phyloP scores from a whole-genome alignment of 1,139 yeast species.

The Protomyces arabidopsidicola region DNA sequence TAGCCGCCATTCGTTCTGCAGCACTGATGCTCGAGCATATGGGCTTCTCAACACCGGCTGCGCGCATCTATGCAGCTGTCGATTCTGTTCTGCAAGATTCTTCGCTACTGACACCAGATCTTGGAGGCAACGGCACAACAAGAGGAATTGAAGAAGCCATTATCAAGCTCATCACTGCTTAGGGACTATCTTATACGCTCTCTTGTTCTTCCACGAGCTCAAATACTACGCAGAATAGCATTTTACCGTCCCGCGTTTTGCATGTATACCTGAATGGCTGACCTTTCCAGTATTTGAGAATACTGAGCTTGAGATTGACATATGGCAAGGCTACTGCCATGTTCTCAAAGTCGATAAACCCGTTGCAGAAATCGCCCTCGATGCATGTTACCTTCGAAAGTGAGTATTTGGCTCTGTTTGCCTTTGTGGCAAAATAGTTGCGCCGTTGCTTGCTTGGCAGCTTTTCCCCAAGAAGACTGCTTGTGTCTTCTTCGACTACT shows the following conservation, averaged over 20 bases:
- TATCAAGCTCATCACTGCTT: conserved; percentile 42
- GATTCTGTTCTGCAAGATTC: conserved; percentile 86
- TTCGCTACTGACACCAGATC: conserved; percentile 81
- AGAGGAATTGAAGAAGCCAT: conserved; percentile 82
- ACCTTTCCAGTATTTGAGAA: conserved; percentile 44
- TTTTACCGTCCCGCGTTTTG: conserved; percentile 31
- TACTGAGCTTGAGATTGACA: conserved; percentile 41
- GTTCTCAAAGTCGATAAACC: conserved; percentile 43
- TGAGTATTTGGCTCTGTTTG: conserved; percentile 38
- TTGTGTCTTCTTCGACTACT: conserved; percentile 15
- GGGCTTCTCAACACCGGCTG: conserved; percentile 87
- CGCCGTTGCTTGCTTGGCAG: conserved; percentile 37
- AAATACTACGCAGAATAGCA: conserved; percentile 34
- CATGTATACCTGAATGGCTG: conserved; percentile 39
- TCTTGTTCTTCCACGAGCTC: conserved; percentile 36
- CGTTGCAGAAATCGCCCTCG: conserved; percentile 46
- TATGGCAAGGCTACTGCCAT: conserved; percentile 48
- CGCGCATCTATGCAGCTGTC: conserved; percentile 86
- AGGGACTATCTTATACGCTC: background rate
- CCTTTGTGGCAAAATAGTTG: conserved; percentile 38
- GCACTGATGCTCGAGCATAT: conserved; percentile 96
- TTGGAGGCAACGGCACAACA: conserved; percentile 85
- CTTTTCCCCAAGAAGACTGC: conserved; percentile 14
- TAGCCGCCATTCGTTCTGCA: conserved; percentile 95
- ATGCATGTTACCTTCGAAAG: conserved; percentile 40